Evolutionary conservation across 2,329 filamentous ascomycete genomes (phyloP).

Genomic region (Stenocarpella maydis): DNA sequence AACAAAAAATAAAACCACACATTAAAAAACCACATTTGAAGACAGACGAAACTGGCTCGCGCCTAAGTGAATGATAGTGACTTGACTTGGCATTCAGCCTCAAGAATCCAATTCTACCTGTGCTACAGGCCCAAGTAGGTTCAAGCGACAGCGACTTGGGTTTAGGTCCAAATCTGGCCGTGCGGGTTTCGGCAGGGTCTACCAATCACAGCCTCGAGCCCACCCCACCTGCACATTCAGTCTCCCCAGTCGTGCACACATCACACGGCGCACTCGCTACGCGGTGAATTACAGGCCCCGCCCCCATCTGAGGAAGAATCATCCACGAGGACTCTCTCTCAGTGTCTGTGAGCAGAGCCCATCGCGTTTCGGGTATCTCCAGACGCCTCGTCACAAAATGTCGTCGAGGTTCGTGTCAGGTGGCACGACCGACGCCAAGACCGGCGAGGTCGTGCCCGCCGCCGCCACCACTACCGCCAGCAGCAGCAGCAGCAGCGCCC

Average conservation of each 20-base stretch:
- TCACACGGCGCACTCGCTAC: not conserved
- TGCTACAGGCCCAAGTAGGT: no score
- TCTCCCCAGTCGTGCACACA: not conserved
- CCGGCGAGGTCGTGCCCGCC: slow-evolving; percentile 40
- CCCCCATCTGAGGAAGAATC: not conserved
- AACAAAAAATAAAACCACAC: slow-evolving; percentile 40
- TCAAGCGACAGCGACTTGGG: no score
- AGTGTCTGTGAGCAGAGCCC: no score
- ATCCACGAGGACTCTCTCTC: not conserved
- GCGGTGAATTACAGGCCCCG: not conserved
- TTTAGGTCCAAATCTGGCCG: not conserved
- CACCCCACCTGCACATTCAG: not conserved
- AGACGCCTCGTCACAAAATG: slow-evolving; percentile 46
- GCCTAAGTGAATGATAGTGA: no score
- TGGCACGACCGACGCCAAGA: slow-evolving; percentile 57
- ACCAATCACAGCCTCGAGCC: not conserved
- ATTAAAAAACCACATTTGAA: not conserved
- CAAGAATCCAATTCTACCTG: no score
- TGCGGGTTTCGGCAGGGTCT: not conserved
- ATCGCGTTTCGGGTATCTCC: not conserved
- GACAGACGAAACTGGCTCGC: no score
- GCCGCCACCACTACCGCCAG: not conserved
- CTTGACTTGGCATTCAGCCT: no score
- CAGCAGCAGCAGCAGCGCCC: slow-evolving; percentile 39
- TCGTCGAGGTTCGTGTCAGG: slow-evolving; percentile 64